These are phyloP conservation scores for Hypoxylon fragiforme DNA, from an alignment of 495 filamentous ascomycete genomes.

Conservation along the genomic window DNA sequence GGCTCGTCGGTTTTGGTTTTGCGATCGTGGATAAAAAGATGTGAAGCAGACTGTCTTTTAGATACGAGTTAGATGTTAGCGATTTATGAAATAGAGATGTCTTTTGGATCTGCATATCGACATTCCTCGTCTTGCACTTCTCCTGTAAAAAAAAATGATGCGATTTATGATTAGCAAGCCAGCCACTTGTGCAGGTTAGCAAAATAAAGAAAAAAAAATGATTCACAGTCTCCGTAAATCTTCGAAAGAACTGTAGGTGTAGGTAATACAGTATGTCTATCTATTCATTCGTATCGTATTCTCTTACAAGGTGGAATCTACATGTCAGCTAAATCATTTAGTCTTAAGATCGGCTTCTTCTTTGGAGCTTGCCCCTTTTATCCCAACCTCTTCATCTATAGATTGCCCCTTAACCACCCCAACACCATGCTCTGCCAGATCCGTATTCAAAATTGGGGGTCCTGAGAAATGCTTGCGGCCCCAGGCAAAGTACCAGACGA, in stretches of 20 bases:
- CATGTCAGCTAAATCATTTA: conserved; percentile 4
- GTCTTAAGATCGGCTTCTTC: conserved; percentile 12
- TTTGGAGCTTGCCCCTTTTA: conserved; percentile 18
- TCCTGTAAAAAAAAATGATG: too few species aligned
- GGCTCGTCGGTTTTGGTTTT: too few species aligned
- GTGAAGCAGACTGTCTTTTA: too few species aligned
- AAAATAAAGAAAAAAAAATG: too few species aligned
- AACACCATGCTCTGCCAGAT: conserved; percentile 35
- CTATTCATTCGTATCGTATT: too few species aligned
- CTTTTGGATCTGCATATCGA: too few species aligned
- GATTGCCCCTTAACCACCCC: conserved; percentile 32
- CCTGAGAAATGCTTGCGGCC: conserved; percentile 68
- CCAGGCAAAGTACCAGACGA: conserved; percentile 68
- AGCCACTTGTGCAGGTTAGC: too few species aligned
- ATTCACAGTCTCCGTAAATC: too few species aligned
- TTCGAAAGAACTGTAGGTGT: too few species aligned
- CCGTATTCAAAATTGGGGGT: conserved; percentile 55
- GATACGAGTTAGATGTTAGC: conserved; percentile 1
- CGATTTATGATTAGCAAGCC: background rate
- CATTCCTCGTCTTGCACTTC: background rate
- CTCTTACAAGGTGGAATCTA: too few species aligned
- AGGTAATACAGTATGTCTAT: too few species aligned
- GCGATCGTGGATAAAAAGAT: too few species aligned
- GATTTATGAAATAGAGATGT: conserved; percentile 13
- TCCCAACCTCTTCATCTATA: conserved; percentile 27